Evolutionary conservation across 2,329 filamentous ascomycete genomes (phyloP).

Genomic region (Penicillium hesseltinei): DNA sequence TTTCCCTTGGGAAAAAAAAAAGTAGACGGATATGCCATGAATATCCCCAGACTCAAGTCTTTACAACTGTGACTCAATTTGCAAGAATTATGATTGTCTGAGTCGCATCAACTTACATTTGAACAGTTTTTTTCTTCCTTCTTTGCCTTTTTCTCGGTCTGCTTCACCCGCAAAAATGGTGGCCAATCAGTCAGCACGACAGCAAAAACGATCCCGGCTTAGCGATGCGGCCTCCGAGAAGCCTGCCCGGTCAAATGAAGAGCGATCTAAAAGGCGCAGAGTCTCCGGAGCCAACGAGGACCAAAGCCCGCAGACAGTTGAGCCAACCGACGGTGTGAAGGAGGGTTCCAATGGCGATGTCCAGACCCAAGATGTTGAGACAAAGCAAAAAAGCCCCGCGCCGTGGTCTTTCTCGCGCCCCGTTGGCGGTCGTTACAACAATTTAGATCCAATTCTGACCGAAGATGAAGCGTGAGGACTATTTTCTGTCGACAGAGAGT

Average conservation of each 20-base stretch:
- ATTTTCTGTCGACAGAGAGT: not conserved
- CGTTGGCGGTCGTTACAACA: slow-evolving; percentile 55
- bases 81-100: slow-evolving; percentile 3
- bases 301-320: slow-evolving; percentile 30
- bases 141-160: not conserved
- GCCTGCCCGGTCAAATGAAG: slow-evolving; percentile 19
- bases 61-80: not conserved
- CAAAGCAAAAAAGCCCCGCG: slow-evolving; percentile 14
- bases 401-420: slow-evolving; percentile 51
- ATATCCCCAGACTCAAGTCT: slow-evolving; percentile 2
- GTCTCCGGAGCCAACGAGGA: slow-evolving; percentile 24
- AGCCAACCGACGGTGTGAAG: slow-evolving; percentile 15
- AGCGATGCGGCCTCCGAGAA: slow-evolving; percentile 29
- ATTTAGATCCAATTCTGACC: slow-evolving; percentile 58
- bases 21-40: slow-evolving; percentile 13
- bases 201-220: slow-evolving; percentile 32
- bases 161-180: slow-evolving; percentile 13
- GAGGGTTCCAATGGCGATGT: slow-evolving; percentile 20
- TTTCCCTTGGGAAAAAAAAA: slow-evolving; percentile 23
- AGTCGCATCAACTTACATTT: not conserved
- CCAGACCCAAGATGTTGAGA: slow-evolving; percentile 13
- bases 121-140: not conserved
- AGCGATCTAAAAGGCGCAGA: slow-evolving; percentile 34
- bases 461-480: slow-evolving; percentile 54
- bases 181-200: slow-evolving; percentile 19